Conservation (phyloP, 768 basidiomycete genomes). For the Nidula microcarpa region DNA sequence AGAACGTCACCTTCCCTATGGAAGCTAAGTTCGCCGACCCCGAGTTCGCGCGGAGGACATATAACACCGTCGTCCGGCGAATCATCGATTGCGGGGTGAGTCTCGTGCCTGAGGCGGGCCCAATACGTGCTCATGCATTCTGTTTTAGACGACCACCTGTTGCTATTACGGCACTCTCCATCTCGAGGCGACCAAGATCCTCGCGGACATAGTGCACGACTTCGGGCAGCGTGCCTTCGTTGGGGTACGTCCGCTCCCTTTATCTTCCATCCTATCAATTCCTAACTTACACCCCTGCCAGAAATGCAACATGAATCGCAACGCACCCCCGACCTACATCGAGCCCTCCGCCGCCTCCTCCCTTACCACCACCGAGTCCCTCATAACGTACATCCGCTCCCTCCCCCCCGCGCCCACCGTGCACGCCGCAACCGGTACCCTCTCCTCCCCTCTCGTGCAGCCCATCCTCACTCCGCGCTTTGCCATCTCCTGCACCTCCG, state of each 20-base stretch:
- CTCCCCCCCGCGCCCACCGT: conserved; percentile 32
- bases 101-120: no score
- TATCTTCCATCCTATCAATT: not conserved
- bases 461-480: conserved; percentile 96
- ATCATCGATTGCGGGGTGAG: conserved; percentile 74
- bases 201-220: conserved; percentile 69
- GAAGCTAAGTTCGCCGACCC: conserved; percentile 74
- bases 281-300: conserved; percentile 26
- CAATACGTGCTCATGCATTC: no score
- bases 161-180: conserved; percentile 90
- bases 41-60: conserved; percentile 66
- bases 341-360: conserved; percentile 62
- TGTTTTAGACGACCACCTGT: no score
- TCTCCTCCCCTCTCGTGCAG: conserved; percentile 62
- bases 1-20: conserved; percentile 81
- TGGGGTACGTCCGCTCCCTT: conserved; percentile 51
- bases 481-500: conserved; percentile 80
- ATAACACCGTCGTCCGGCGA: conserved; percentile 68
- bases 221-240: conserved; percentile 82
- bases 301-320: conserved; percentile 91
- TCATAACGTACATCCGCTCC: conserved; percentile 68
- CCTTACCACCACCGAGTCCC: conserved; percentile 52
- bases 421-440: conserved; percentile 16
- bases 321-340: conserved; percentile 65
- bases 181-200: conserved; percentile 71